Evolutionary conservation across 1,139 yeast genomes (phyloP).

Genomic region (Komagataea norvegica): DNA sequence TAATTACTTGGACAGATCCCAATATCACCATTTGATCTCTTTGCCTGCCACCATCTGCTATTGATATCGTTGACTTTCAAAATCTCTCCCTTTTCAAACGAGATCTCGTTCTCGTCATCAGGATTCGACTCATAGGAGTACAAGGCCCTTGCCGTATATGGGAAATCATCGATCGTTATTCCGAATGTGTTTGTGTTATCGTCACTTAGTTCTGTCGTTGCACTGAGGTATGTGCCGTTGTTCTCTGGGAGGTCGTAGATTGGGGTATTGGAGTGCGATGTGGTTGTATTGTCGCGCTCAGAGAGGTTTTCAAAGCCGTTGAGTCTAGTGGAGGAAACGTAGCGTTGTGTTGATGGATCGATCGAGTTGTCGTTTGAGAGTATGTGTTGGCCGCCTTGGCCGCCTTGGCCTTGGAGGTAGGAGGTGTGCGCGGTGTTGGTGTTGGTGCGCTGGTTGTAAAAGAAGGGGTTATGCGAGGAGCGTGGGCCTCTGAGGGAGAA

Average conservation of each 20-base stretch:
- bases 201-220: conserved; percentile 10
- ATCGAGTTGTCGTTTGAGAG: conserved; percentile 4
- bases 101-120: conserved; percentile 88
- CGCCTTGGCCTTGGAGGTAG: too few relatives aligned
- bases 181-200: conserved; percentile 12
- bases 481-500: conserved; percentile 46
- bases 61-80: conserved; percentile 89
- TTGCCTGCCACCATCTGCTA: conserved; percentile 99
- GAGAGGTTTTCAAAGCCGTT: conserved; percentile 34
- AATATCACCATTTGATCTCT: conserved; percentile 81
- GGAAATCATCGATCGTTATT: conserved; percentile 46
- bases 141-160: conserved; percentile 81
- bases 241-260: conserved; percentile 31
- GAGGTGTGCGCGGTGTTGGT: too few relatives aligned
- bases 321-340: conserved; percentile 35
- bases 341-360: conserved; percentile 25
- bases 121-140: conserved; percentile 90
- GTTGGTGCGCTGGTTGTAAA: conserved; percentile 29
- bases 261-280: conserved; percentile 20
- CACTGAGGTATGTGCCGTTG: conserved; percentile 25
- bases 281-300: conserved; percentile 17
- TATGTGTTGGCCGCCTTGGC: conserved; percentile 6
- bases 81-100: conserved; percentile 85
- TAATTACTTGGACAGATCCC: conserved; percentile 97
- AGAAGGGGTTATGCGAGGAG: conserved; percentile 29